Evolutionary conservation across 805 yeast species (phyloP).

Genomic region (Candida orba): DNA sequence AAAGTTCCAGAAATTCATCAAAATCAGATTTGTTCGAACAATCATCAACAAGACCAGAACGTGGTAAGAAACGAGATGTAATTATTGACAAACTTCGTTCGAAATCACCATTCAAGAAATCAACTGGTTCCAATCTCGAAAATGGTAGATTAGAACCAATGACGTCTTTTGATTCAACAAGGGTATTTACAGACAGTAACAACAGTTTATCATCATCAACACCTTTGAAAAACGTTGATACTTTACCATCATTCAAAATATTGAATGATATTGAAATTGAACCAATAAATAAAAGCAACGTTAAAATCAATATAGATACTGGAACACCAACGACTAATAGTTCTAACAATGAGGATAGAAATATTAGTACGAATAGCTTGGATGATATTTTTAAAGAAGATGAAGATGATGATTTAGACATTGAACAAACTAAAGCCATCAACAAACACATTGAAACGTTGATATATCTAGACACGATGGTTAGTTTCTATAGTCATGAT

Average conservation of each 20-base stretch:
- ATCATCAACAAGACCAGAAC: slow-evolving; percentile 6
- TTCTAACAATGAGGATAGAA: background rate
- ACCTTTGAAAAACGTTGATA: background rate
- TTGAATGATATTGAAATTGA: slow-evolving; percentile 19
- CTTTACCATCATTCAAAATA: background rate
- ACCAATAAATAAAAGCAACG: slow-evolving; percentile 11
- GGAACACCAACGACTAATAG: slow-evolving; percentile 2
- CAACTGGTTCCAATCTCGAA: background rate
- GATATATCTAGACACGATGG: slow-evolving; percentile 4
- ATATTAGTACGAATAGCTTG: background rate
- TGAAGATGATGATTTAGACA: slow-evolving; percentile 10
- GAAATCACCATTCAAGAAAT: slow-evolving; percentile 20
- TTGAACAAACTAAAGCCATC: slow-evolving; percentile 18
- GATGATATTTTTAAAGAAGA: background rate
- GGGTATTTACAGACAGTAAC: too few relatives aligned
- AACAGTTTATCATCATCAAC: too few relatives aligned
- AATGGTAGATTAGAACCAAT: too few relatives aligned
- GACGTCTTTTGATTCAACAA: too few relatives aligned
- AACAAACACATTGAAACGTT: slow-evolving; percentile 9
- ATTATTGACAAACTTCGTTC: slow-evolving; percentile 17
- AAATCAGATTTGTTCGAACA: slow-evolving; percentile 13
- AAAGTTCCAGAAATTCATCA: slow-evolving; percentile 5
- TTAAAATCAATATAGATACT: background rate
- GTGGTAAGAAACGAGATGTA: slow-evolving; percentile 13
- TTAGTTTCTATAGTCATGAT: slow-evolving; percentile 18